Evolutionary conservation across 1,284 basidiomycete species (phyloP).

Genomic region (Mycocalia duriaeana): DNA sequence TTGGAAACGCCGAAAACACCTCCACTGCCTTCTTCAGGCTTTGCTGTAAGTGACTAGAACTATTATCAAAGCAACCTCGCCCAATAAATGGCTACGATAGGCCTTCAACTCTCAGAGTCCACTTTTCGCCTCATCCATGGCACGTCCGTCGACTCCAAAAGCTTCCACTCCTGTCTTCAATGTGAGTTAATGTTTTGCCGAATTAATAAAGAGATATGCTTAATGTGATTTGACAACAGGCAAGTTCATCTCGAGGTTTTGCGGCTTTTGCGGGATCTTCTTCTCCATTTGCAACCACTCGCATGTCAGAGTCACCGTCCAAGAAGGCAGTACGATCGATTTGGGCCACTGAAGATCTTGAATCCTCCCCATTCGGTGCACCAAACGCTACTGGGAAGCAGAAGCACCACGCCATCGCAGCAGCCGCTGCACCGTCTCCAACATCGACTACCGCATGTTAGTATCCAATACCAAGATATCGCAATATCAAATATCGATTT

Average conservation of each 20-base stretch:
- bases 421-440: conserved; percentile 12
- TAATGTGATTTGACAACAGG: conserved; percentile 4
- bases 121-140: no score
- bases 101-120: no score
- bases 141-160: background rate
- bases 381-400: background rate
- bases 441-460: conserved; percentile 20
- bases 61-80: no score
- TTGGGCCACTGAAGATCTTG: conserved; percentile 11
- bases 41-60: no score
- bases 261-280: conserved; percentile 38
- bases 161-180: background rate
- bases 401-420: conserved; percentile 18
- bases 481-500: no score
- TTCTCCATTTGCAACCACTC: conserved; percentile 33
- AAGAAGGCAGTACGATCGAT: conserved; percentile 16
- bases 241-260: conserved; percentile 28
- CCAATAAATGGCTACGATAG: no score
- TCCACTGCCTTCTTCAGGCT: no score
- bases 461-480: no score
- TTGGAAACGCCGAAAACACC: no score
- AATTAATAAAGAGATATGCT: no score
- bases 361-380: conserved; percentile 8
- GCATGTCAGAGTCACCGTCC: conserved; percentile 10
- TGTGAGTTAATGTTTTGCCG: background rate